These are phyloP conservation scores for Nidularia sp. DNA, from an alignment of 768 basidiomycete genomes.

Conservation along the genomic window DNA sequence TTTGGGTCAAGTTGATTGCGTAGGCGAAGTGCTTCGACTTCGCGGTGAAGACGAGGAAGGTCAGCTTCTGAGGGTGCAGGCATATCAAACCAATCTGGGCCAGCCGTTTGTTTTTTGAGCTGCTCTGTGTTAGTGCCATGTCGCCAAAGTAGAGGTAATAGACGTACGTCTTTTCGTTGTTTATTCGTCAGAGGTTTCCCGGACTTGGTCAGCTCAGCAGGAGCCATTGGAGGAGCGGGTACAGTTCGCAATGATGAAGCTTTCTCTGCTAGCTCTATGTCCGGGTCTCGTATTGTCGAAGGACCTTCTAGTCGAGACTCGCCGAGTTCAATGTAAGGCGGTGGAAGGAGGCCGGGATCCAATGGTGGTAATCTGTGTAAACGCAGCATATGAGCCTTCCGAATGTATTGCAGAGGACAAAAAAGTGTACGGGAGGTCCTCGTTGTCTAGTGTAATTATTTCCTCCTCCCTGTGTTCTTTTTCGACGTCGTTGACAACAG, in stretches of 20 bases:
- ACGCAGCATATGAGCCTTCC: slow-evolving; percentile 3
- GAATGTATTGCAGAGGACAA: not conserved
- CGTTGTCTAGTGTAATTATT: slow-evolving; percentile 44
- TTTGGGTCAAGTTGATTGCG: slow-evolving; percentile 90
- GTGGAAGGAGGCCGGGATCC: slow-evolving; percentile 62
- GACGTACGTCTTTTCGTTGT: slow-evolving; percentile 52
- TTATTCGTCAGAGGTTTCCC: slow-evolving; percentile 71
- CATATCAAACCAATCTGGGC: slow-evolving; percentile 84
- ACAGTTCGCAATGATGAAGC: slow-evolving; percentile 42
- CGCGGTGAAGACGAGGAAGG: slow-evolving; percentile 72
- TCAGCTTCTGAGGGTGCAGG: slow-evolving; percentile 80
- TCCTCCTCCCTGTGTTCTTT: slow-evolving; percentile 38
- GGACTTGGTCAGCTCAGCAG: slow-evolving; percentile 52
- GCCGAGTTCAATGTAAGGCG: slow-evolving; percentile 58
- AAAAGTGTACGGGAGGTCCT: slow-evolving; percentile 28
- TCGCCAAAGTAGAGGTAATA: no score
- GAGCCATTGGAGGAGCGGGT: slow-evolving; percentile 61
- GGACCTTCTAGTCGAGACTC: slow-evolving; percentile 37
- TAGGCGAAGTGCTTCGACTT: slow-evolving; percentile 83
- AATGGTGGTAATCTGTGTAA: slow-evolving; percentile 58
- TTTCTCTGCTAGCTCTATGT: slow-evolving; percentile 47
- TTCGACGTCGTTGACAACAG: slow-evolving; percentile 14
- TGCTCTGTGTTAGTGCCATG: no score
- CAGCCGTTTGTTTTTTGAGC: slow-evolving; percentile 71
- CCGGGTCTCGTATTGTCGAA: slow-evolving; percentile 55